A percentile compares a stretch with the other conserved stretches of the same genome.
phyloP scores from a whole-genome alignment of 768 basidiomycete species.

The Xerocomellus amylosporus region DNA sequence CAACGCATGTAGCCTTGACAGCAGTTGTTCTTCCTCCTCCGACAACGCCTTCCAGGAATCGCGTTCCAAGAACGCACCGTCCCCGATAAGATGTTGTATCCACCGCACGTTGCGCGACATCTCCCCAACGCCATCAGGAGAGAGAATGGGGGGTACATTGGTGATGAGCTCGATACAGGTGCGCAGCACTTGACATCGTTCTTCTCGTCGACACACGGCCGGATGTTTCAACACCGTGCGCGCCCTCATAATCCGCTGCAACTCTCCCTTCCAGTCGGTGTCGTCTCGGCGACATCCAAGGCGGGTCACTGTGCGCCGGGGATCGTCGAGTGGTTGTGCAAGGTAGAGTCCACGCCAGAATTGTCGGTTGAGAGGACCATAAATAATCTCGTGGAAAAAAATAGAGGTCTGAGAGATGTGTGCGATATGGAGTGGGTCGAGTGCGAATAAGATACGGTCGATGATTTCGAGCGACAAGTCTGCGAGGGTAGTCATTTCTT shows the following conservation, averaged over 20 bases:
- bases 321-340: slow-evolving; percentile 61
- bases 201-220: slow-evolving; percentile 38
- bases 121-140: slow-evolving; percentile 22
- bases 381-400: slow-evolving; percentile 42
- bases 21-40: slow-evolving; percentile 44
- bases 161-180: slow-evolving; percentile 52
- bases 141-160: slow-evolving; percentile 38
- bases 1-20: slow-evolving; percentile 51
- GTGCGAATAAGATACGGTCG: slow-evolving; percentile 52
- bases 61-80: slow-evolving; percentile 45
- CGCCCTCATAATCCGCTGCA: slow-evolving; percentile 57
- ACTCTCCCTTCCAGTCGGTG: slow-evolving; percentile 51
- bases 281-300: slow-evolving; percentile 25
- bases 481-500: slow-evolving; percentile 23
- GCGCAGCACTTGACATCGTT: slow-evolving; percentile 41
- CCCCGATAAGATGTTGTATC: slow-evolving; percentile 44
- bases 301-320: slow-evolving; percentile 44
- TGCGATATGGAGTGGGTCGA: slow-evolving; percentile 62
- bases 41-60: slow-evolving; percentile 20
- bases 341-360: slow-evolving; percentile 72
- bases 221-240: slow-evolving; percentile 43
- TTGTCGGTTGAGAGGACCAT: slow-evolving; percentile 38
- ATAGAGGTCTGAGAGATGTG: slow-evolving; percentile 50
- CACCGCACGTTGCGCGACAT: slow-evolving; percentile 53
- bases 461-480: slow-evolving; percentile 57